Evolutionary conservation across 345 rosid genomes (phyloP).

Genomic region (Camelina sativa): DNA sequence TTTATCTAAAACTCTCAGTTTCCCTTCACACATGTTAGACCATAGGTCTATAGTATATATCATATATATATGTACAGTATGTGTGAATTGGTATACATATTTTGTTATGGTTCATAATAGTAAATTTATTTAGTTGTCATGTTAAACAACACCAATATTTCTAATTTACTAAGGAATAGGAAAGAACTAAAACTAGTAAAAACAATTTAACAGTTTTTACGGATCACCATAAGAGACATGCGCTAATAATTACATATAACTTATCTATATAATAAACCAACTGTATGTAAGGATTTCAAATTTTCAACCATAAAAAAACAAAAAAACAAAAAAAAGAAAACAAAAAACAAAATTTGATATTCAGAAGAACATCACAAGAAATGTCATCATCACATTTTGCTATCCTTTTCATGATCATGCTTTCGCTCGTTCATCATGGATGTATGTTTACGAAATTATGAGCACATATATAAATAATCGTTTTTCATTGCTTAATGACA

Average conservation of each 20-base stretch:
- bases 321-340: not conserved
- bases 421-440: not conserved
- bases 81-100: too few species aligned
- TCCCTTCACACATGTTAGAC: too few species aligned
- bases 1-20: too few species aligned
- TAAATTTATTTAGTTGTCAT: too few species aligned
- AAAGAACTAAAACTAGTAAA: not conserved
- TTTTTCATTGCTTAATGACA: not conserved
- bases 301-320: not conserved
- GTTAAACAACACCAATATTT: too few species aligned
- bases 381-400: constrained; percentile 1
- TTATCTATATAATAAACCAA: constrained; percentile 1
- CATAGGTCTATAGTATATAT: too few species aligned
- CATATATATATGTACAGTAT: too few species aligned
- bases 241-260: not conserved
- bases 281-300: not conserved
- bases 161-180: not conserved
- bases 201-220: not conserved
- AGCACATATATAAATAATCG: not conserved
- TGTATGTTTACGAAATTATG: constrained; percentile 9
- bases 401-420: not conserved
- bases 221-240: constrained; percentile 13
- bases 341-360: not conserved
- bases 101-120: too few species aligned
- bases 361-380: not conserved